phyloP scores from a whole-genome alignment of 257 asterid species.

The Solanum infundibuliforme region DNA sequence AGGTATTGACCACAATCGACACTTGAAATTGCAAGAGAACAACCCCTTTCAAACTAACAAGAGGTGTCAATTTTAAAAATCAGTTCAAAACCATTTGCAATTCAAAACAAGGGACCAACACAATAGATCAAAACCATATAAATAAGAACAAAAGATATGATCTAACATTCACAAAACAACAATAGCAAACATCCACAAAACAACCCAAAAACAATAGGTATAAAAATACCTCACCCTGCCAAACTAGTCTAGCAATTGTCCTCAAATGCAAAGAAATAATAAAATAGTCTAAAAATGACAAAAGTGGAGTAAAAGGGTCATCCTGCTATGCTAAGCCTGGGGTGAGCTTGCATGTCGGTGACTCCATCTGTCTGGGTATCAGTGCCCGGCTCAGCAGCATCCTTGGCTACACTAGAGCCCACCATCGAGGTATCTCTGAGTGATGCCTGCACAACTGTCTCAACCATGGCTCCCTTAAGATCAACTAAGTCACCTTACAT shows the following conservation, averaged over 20 bases:
- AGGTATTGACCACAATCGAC: neutral
- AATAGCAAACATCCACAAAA: too few relatives aligned
- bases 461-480: neutral
- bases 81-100: neutral
- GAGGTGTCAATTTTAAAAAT: neutral
- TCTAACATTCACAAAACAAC: neutral
- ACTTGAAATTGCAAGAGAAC: neutral
- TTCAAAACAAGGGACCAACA: neutral
- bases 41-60: neutral
- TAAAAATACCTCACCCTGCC: neutral
- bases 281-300: neutral
- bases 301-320: neutral
- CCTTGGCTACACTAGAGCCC: too few relatives aligned
- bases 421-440: neutral
- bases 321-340: neutral
- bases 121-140: too few relatives aligned
- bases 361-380: neutral
- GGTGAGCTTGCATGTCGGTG: neutral
- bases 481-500: neutral
- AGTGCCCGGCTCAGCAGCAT: too few relatives aligned
- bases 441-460: neutral
- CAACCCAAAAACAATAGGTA: neutral
- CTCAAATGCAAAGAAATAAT: neutral
- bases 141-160: too few relatives aligned
- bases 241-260: neutral